Conservation (phyloP, 352 stramenopile genomes). For the Phytopythium aichiense region DNA sequence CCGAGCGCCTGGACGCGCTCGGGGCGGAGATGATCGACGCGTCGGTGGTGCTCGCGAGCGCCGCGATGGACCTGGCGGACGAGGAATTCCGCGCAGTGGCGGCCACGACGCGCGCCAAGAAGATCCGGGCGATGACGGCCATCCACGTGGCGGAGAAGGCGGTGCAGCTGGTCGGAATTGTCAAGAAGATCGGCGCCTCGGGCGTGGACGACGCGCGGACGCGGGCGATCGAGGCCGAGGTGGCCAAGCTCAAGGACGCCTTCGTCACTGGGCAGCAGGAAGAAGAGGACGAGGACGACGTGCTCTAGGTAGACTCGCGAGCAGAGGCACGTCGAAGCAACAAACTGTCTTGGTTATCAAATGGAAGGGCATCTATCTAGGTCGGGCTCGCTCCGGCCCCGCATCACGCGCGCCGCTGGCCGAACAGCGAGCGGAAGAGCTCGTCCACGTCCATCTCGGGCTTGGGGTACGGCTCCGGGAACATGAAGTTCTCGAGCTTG, state of each 20-base stretch:
- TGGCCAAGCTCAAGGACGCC: constrained; percentile 47
- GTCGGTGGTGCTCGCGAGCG: constrained; percentile 47
- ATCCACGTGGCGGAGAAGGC: constrained; percentile 75
- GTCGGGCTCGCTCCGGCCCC: constrained; percentile 5
- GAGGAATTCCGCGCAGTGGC: constrained; percentile 74
- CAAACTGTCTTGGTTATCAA: constrained; percentile 6
- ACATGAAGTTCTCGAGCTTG: constrained; percentile 91
- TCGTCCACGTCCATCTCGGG: constrained; percentile 81
- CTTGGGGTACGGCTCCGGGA: constrained; percentile 73
- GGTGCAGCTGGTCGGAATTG: constrained; percentile 72
- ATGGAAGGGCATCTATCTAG: constrained; percentile 14
- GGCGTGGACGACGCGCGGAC: constrained; percentile 52
- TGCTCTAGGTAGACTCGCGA: constrained; percentile 42
- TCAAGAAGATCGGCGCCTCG: constrained; percentile 75
- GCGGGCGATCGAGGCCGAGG: constrained; percentile 30
- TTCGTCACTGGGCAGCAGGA: constrained; percentile 63
- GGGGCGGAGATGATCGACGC: constrained; percentile 61
- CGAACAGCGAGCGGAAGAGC: constrained; percentile 84
- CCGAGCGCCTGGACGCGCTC: constrained; percentile 74
- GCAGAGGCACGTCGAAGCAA: neutral
- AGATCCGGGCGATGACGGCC: constrained; percentile 64
- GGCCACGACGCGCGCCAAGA: constrained; percentile 69
- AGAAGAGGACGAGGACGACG: constrained; percentile 84
- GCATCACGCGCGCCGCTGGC: constrained; percentile 39
- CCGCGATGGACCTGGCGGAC: constrained; percentile 69